Conservation (phyloP, 176 grass and related monocot genomes). For the Canna indica region DNA sequence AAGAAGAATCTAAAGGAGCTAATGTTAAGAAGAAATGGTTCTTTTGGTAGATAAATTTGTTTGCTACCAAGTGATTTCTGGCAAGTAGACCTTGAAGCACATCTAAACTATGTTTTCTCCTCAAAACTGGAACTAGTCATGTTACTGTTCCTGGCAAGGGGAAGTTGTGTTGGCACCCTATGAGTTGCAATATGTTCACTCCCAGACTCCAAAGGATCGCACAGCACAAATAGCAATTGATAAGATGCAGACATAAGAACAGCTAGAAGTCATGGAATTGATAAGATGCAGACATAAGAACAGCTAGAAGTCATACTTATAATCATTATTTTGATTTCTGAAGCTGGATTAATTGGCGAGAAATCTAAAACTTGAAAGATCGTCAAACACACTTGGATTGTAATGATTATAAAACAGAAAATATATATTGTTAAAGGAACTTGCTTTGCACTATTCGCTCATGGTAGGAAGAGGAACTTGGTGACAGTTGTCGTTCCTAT, state of each 20-base stretch:
- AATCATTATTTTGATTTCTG: neutral
- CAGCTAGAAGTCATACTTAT: neutral
- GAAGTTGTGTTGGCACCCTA: neutral
- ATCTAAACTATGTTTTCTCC: neutral
- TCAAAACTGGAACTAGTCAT: neutral
- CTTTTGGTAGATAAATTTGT: conserved; percentile 22
- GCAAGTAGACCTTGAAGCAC: neutral
- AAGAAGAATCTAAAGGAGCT: conserved; percentile 20
- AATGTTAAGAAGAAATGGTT: conserved; percentile 28
- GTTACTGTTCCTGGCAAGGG: neutral
- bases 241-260: neutral
- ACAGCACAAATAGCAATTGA: neutral
- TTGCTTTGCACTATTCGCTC: too few relatives aligned
- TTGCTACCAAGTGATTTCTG: neutral
- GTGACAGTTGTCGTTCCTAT: too few relatives aligned
- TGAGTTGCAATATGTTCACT: neutral
- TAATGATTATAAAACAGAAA: too few relatives aligned
- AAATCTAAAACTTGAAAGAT: too few relatives aligned
- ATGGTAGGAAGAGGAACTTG: too few relatives aligned
- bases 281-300: neutral
- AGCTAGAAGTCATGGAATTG: too few relatives aligned
- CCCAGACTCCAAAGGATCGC: too few relatives aligned
- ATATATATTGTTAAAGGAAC: too few relatives aligned
- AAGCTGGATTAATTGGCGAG: too few relatives aligned
- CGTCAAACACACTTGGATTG: too few relatives aligned